Evolutionary conservation across 352 stramenopile species (phyloP), one percentile per base, ranked within the genome.

Genomic region (Phytophthora nicotianae): DNA sequence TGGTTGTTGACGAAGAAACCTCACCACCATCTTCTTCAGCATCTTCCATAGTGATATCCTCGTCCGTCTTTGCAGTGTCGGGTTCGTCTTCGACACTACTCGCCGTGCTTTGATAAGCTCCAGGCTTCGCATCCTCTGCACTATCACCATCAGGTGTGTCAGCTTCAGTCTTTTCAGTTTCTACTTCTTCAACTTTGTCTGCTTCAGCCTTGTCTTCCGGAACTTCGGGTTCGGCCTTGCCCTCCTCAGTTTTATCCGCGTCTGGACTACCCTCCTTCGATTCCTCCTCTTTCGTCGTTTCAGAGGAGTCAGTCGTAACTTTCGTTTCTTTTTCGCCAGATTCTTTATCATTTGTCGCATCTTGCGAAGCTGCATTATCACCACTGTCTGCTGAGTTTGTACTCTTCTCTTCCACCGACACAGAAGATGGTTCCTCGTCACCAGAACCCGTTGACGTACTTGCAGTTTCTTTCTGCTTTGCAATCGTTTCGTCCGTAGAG

Each of bases 11-110:
- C 38, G 55, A 29, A 14, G 45, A 46, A 50, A 16, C 23, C 20
- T 60, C 27, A 38, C 8, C 37, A 32, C 35, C n/a, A 13, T 62
- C 60, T 50, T 72, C 26, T 38, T 10, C 37, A 37, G 40, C 17
- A n/a, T 62, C 60, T 51, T 71, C 59, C 54, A 68, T 71, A 7
- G 49, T 35, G 17, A 55, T 41, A 43, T 79, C 62, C 27, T 35
- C 24, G 42, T 19, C 41, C 13, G 48, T 45, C 11, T 61, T 52
- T 33, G 51, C 40, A 53, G 26, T 50, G 17, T 60, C 37, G 14
- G 47, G 7, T 16, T 68, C 53, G n/a, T 66, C 47, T 35, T 74
- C 50, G 32, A 9, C 13, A 19, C n/a, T 41, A 52, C 16, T 23
- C 37, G 47, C 20, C 6, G 61, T 64, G 32, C 1, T 59, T 27